Base-by-base conservation (phyloP, 2,329 filamentous ascomycete genomes). In the Botryotinia calthae region DNA sequence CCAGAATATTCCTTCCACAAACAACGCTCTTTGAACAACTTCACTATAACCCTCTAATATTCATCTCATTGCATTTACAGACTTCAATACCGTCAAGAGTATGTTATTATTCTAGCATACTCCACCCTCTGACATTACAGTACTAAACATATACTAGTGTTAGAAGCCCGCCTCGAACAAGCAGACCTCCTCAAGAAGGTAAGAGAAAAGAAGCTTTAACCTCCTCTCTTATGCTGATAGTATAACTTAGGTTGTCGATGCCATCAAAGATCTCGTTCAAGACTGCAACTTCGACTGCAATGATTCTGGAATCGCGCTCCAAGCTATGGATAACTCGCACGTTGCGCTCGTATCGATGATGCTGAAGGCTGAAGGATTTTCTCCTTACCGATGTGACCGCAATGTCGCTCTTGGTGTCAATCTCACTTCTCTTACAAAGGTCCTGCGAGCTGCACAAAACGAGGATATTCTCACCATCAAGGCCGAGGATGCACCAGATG, bases 251-350 rank as follows among this genome's bases (percentile, higher is more conserved):
- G 93, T 98, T 76, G 95, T 99, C 81, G 97, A 99, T 83, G 94
- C 97, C 79, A 98, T 99, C 90, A 98, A 98, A 85, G 96, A 99
- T 81, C 90, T 99, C 69, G 96, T 99, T 71, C 96, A 98, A 85
- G 96, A 99, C 86, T 99, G 96, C 91, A 99, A 99, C 86, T 99
- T 99, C 86, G 96, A 99, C 88, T 99, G 97, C 92, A 99, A 98
- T 92, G 97, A 99, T 88, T 95, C 94, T 72, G 96, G 96, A 76
- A 96, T 99, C 81, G 95, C 95, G 69, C 93, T 99, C 72, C 96
- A 99, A 85, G 96, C 96, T 81, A 99, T 99, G 97, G 96, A 99
- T 87, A 99, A 98, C 89, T 98, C 95, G 68, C 96, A 99, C 85
- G 96, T 99, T 80, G 96, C 96, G 75, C 93, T 99, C 72, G 96